A percentile compares a stretch with the other conserved stretches of the same genome.
These are phyloP conservation scores for Flagelloscypha sp. DNA, from an alignment of 768 basidiomycete genomes.

Conservation along the genomic window DNA sequence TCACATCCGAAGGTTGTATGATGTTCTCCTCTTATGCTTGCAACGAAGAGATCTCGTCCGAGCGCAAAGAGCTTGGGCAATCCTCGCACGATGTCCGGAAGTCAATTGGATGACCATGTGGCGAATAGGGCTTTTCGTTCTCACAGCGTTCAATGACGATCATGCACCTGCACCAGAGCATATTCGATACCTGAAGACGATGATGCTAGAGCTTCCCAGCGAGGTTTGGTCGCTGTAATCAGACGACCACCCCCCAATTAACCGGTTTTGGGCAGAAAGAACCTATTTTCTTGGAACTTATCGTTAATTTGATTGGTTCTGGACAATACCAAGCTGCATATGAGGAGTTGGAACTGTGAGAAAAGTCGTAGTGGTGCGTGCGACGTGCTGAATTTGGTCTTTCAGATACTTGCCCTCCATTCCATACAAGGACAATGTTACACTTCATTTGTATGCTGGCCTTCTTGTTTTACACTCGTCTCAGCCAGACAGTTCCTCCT, in stretches of 20 bases:
- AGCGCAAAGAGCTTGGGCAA: slow-evolving; percentile 65
- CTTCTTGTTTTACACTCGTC: slow-evolving; percentile 60
- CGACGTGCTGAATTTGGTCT: slow-evolving; percentile 7
- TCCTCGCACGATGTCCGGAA: slow-evolving; percentile 72
- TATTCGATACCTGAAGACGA: slow-evolving; percentile 54
- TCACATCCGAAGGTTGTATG: slow-evolving; percentile 68
- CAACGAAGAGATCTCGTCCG: slow-evolving; percentile 56
- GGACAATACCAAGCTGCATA: slow-evolving; percentile 61
- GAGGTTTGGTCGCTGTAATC: too few species aligned
- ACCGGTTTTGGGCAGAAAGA: slow-evolving; percentile 45
- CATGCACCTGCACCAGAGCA: slow-evolving; percentile 24
- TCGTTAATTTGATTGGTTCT: slow-evolving; percentile 54
- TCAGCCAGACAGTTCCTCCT: slow-evolving; percentile 28
- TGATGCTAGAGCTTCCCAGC: slow-evolving; percentile 64
- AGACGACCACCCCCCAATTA: too few species aligned
- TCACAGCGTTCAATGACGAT: slow-evolving; percentile 27
- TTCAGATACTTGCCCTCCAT: slow-evolving; percentile 77
- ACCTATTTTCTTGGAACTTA: slow-evolving; percentile 64
- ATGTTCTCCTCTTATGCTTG: slow-evolving; percentile 63
- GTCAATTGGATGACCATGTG: slow-evolving; percentile 67
- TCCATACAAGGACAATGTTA: slow-evolving; percentile 77
- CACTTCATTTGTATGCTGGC: slow-evolving; percentile 79
- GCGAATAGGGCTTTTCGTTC: slow-evolving; percentile 54
- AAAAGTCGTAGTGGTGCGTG: slow-evolving; percentile 17
- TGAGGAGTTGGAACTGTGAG: slow-evolving; percentile 86